These are phyloP conservation scores for Pulicaria dysenterica DNA, from an alignment of 129 eudicot species.

Conservation along the genomic window DNA sequence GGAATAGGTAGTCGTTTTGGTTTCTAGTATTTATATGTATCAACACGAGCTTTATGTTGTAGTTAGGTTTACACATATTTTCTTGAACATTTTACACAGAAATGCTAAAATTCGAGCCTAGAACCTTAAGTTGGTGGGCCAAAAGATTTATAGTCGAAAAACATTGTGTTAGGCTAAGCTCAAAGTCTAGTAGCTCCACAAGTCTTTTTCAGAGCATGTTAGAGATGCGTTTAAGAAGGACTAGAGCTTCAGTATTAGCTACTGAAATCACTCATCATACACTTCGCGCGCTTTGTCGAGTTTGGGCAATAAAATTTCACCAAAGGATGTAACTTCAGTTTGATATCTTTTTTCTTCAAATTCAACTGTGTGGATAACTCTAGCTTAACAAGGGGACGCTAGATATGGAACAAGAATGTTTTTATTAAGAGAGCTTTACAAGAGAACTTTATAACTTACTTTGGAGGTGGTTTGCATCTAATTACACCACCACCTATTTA, in stretches of 20 bases:
- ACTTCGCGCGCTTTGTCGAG: too few species aligned
- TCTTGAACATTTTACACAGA: not conserved
- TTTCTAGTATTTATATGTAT: slow-evolving; percentile 15
- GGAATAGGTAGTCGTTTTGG: slow-evolving; percentile 76
- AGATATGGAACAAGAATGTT: too few species aligned
- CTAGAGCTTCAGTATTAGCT: not conserved
- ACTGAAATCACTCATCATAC: too few species aligned
- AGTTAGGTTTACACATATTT: slow-evolving; percentile 20
- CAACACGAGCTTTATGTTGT: slow-evolving; percentile 9
- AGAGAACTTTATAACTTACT: too few species aligned
- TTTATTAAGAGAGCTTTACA: too few species aligned
- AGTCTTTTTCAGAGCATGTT: not conserved
- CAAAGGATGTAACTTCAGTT: too few species aligned
- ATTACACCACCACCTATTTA: too few species aligned
- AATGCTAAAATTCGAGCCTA: not conserved
- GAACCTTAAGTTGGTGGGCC: not conserved
- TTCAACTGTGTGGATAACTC: too few species aligned
- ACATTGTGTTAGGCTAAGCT: not conserved
- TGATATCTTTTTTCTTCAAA: too few species aligned
- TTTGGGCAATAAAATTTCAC: too few species aligned
- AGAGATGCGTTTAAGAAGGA: not conserved
- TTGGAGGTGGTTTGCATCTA: too few species aligned
- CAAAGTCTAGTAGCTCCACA: not conserved
- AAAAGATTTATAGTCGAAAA: not conserved
- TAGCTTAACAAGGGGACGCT: too few species aligned